Evolutionary conservation across 768 basidiomycete species (phyloP).

Genomic region (Boletus barrowsii): DNA sequence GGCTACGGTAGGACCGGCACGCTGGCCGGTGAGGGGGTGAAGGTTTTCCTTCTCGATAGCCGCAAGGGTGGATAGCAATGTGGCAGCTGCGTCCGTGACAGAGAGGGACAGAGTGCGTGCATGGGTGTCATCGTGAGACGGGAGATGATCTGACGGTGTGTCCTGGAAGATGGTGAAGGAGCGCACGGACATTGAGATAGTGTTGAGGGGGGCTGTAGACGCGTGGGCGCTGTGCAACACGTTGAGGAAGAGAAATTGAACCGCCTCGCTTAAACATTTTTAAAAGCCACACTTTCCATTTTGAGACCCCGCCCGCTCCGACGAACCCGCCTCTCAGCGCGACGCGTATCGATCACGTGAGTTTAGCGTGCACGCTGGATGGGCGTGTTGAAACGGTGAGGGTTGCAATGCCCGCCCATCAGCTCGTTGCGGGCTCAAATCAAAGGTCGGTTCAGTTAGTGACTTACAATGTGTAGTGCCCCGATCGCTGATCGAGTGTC

Average conservation of each 20-base stretch:
- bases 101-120: conserved; percentile 21
- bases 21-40: conserved; percentile 70
- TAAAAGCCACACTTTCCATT: conserved; percentile 25
- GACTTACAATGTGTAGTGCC: background rate
- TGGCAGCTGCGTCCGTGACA: conserved; percentile 27
- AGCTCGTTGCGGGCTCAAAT: too few relatives aligned
- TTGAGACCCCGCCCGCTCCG: conserved; percentile 34
- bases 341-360: conserved; percentile 32
- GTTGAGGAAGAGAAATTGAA: conserved; percentile 28
- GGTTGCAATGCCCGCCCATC: background rate
- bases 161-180: conserved; percentile 68
- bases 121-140: conserved; percentile 28
- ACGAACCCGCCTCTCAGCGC: conserved; percentile 22
- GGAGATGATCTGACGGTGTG: conserved; percentile 36
- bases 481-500: conserved; percentile 22
- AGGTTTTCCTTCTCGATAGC: conserved; percentile 75
- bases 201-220: background rate
- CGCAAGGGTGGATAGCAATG: conserved; percentile 35
- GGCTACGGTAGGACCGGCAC: conserved; percentile 38
- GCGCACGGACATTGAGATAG: conserved; percentile 49
- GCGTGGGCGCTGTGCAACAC: conserved; percentile 32
- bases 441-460: conserved; percentile 3
- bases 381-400: too few relatives aligned
- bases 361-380: too few relatives aligned
- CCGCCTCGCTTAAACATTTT: conserved; percentile 31